Conservation (phyloP, 257 asterid genomes). For the Gardenia jasminoides region DNA sequence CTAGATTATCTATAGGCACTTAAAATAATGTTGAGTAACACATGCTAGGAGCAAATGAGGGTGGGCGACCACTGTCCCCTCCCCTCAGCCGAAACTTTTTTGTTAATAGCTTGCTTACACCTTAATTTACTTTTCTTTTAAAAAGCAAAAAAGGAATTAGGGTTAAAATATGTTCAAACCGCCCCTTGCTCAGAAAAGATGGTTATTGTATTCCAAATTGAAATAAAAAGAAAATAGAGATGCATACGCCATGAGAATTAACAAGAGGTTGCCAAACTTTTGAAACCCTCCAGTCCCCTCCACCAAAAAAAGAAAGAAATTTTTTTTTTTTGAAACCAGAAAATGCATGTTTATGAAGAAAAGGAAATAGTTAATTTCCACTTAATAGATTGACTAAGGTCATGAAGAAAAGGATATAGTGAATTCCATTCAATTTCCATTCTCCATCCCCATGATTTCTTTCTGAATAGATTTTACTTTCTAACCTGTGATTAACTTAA, state of each 20-base stretch:
- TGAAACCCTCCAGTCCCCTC: background rate
- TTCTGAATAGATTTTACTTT: background rate
- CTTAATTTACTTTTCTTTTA: no score
- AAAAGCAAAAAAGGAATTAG: no score
- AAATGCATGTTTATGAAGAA: background rate
- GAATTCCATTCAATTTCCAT: background rate
- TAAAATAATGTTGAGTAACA: background rate
- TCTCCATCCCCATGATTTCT: background rate
- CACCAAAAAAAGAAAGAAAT: background rate
- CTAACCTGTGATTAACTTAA: background rate
- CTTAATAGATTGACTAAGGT: background rate
- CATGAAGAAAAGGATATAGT: background rate
- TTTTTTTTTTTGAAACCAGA: no score
- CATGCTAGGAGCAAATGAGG: background rate
- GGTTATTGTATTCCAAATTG: background rate
- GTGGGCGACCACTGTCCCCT: background rate
- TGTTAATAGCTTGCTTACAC: no score
- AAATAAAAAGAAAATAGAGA: background rate
- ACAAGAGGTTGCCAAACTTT: no score
- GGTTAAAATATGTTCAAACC: background rate
- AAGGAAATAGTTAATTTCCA: no score
- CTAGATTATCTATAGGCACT: background rate
- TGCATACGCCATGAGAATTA: background rate
- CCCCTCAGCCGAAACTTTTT: background rate
- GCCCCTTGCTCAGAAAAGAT: background rate